phyloP scores from a whole-genome alignment of 768 basidiomycete genomes.

The Leccinum pellstonianum region DNA sequence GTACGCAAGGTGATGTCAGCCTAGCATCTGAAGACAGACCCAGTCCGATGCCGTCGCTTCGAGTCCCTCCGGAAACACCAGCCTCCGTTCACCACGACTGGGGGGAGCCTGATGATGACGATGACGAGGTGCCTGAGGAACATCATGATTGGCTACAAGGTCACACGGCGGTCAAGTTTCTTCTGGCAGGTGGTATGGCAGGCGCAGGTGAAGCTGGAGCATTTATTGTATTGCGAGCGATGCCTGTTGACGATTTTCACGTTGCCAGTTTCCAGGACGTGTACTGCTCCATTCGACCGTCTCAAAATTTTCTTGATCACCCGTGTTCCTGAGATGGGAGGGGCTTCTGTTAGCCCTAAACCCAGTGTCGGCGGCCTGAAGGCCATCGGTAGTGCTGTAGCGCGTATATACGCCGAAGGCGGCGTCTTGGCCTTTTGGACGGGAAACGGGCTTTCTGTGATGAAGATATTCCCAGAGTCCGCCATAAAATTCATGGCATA shows the following conservation, averaged over 20 bases:
- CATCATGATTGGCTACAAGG: conserved; percentile 62
- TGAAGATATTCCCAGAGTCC: conserved; percentile 96
- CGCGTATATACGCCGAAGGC: conserved; percentile 84
- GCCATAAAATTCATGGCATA: conserved; percentile 98
- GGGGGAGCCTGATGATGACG: conserved; percentile 51
- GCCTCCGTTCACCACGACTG: conserved; percentile 28
- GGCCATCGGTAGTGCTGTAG: conserved; percentile 69
- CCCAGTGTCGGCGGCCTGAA: conserved; percentile 53
- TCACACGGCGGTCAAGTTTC: conserved; percentile 79
- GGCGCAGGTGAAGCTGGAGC: conserved; percentile 80
- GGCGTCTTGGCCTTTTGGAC: conserved; percentile 95
- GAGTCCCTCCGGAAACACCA: conserved; percentile 13
- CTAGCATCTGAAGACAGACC: conserved; percentile 75
- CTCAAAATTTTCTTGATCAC: conserved; percentile 97
- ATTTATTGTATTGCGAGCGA: background rate
- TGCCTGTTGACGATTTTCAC: conserved; percentile 5
- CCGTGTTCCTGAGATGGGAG: conserved; percentile 70
- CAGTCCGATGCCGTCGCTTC: conserved; percentile 31
- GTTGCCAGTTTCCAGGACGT: conserved; percentile 82
- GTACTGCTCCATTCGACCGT: conserved; percentile 96
- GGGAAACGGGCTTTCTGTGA: conserved; percentile 91
- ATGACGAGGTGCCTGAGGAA: conserved; percentile 58
- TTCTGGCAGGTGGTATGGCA: conserved; percentile 91
- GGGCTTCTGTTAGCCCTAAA: conserved; percentile 43
- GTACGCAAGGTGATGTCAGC: conserved; percentile 66